These are phyloP conservation scores for Cryphonectria carpinicola DNA, from an alignment of 2,329 filamentous ascomycete genomes.

Conservation along the genomic window DNA sequence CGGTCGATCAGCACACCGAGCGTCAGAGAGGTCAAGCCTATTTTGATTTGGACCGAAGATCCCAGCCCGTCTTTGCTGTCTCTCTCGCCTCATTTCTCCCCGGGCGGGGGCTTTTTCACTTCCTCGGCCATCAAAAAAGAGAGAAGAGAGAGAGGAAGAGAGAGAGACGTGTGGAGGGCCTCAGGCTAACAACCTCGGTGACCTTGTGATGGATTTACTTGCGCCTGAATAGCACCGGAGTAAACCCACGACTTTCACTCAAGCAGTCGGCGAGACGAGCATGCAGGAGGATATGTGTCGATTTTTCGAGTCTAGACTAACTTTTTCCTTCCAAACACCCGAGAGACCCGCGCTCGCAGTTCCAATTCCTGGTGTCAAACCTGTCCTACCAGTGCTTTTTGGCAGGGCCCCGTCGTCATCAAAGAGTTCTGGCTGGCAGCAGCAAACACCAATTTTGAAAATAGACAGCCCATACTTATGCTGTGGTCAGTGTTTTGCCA, in stretches of 20 bases:
- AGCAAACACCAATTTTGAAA: background rate
- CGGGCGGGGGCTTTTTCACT: background rate
- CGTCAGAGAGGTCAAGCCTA: background rate
- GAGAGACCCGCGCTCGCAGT: background rate
- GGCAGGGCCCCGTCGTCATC: slow-evolving; percentile 3
- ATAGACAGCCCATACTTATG: background rate
- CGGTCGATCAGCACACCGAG: background rate
- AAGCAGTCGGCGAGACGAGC: background rate
- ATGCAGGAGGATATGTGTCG: background rate
- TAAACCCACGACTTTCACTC: slow-evolving; percentile 1
- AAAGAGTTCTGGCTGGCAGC: background rate
- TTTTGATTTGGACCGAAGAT: background rate
- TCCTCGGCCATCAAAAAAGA: background rate
- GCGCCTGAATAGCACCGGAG: slow-evolving; percentile 8
- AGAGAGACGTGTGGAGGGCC: background rate
- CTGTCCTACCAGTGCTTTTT: background rate
- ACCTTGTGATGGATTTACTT: background rate
- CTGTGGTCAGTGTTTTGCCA: background rate
- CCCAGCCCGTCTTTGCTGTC: background rate
- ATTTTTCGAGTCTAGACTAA: background rate
- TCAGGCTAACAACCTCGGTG: background rate
- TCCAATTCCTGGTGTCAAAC: background rate
- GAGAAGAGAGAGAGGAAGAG: background rate
- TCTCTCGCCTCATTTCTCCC: background rate
- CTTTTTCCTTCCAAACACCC: slow-evolving; percentile 4